Percentiles rank a stretch among this genome's conserved stretches.
Evolutionary conservation across 768 basidiomycete species (phyloP).

Genomic region (Mycena venus): DNA sequence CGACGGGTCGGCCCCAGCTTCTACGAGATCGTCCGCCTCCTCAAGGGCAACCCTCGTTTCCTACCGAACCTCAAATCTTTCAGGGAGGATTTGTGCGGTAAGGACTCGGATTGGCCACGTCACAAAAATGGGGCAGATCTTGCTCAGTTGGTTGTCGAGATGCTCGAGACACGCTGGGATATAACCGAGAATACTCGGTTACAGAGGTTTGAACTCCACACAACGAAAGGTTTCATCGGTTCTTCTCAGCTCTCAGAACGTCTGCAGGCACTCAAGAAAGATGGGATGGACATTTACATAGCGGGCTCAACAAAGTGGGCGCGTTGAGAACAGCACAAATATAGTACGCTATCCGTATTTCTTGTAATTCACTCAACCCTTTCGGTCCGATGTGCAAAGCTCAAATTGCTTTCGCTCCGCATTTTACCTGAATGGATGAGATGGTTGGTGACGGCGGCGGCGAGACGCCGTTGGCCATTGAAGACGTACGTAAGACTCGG

Average conservation of each 20-base stretch:
- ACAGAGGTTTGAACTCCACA: not conserved
- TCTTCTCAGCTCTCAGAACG: not conserved
- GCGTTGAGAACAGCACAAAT: too few species aligned
- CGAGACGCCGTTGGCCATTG: too few species aligned
- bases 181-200: not conserved
- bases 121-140: not conserved
- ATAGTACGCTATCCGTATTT: too few species aligned
- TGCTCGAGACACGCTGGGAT: not conserved
- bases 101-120: not conserved
- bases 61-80: conserved; percentile 1
- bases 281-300: not conserved
- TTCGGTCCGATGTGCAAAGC: too few species aligned
- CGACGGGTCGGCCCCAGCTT: not conserved
- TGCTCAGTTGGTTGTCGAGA: not conserved
- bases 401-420: too few species aligned
- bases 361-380: too few species aligned
- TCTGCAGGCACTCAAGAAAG: not conserved
- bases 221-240: not conserved
- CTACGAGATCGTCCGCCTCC: not conserved
- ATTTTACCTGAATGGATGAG: too few species aligned
- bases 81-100: not conserved
- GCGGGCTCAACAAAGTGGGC: too few species aligned
- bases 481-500: too few species aligned
- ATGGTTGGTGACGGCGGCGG: too few species aligned
- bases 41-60: not conserved